These are phyloP conservation scores for Arthrobotrys musiformis DNA, from an alignment of 2,329 filamentous ascomycete genomes.

Conservation along the genomic window DNA sequence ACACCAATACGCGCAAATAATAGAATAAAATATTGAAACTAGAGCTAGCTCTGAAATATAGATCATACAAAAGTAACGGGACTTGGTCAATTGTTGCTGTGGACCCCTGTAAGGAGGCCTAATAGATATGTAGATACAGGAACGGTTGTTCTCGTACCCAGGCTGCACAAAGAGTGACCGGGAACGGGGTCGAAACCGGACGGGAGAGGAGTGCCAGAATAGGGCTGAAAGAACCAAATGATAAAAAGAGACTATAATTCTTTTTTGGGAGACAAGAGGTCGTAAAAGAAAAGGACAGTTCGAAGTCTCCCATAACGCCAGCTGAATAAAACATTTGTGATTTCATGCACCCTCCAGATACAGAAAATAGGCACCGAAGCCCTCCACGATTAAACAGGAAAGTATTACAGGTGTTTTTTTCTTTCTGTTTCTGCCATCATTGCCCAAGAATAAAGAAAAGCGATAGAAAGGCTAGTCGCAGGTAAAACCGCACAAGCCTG, in stretches of 20 bases:
- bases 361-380: conserved; percentile 30
- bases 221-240: conserved; percentile 17
- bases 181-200: no score
- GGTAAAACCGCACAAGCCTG: conserved; percentile 10
- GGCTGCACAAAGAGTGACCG: no score
- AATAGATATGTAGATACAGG: conserved; percentile 14
- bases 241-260: conserved; percentile 16
- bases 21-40: neutral
- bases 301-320: conserved; percentile 53
- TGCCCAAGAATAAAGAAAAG: conserved; percentile 18
- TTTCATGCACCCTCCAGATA: conserved; percentile 19
- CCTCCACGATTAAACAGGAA: conserved; percentile 12
- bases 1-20: conserved; percentile 65
- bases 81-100: neutral
- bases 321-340: conserved; percentile 47
- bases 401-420: conserved; percentile 3
- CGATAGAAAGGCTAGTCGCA: conserved; percentile 8
- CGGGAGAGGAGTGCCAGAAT: neutral
- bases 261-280: conserved; percentile 15
- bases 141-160: no score
- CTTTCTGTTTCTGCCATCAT: conserved; percentile 35
- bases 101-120: neutral
- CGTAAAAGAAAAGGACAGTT: conserved; percentile 47
- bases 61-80: neutral
- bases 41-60: neutral